Base-by-base conservation (phyloP, 441 rosid genomes). In the Populus hybrid region DNA sequence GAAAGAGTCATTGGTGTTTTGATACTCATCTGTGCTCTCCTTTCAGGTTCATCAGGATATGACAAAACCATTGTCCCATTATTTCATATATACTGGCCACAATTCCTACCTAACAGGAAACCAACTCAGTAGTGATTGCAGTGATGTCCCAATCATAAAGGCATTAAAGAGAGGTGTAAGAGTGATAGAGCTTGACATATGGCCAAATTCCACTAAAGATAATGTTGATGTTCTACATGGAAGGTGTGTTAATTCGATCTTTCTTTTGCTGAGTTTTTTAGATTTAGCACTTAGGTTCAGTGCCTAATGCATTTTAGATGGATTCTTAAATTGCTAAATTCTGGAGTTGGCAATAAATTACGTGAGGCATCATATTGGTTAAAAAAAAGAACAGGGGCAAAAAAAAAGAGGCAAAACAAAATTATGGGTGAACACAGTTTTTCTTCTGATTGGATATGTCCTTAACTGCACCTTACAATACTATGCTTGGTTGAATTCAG, bases 41-140 rank as follows among this genome's bases (percentile, higher is more conserved):
- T 81, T 83, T 73, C 87, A 95, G 97, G 96, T 89, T 79, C 86
- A 91, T 63, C 94, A 93, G 77, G 96, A 95, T 70, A 95, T 93
- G 98, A 86, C 78, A 74, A 89, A 92, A 74, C 97, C 98, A 21
- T 72, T 95, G 74, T 95, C 96, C 64, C 94, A 95, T 83, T 95
- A 95, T 84, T 95, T 82, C 83, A 90, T 95, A 78, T 91, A 28
- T 75, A 94, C 98, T 9, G 98, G 98, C 46, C 98, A 93, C 82
- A 94, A 94, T 80, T 93, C 98, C 0, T 94, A 94, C 85, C 87
- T 94, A 35, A 94, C 97, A 0, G 97, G 98, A 76, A 94, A 94
- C 84, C 98, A 94, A 76, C 88, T 94, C 18, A 93, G 87, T 59
- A 95, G 98, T 74, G 93, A 95, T 78, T 95, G 95, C 84, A 95